Conservation (phyloP, 805 yeast species). For the Metschnikowia similis region DNA sequence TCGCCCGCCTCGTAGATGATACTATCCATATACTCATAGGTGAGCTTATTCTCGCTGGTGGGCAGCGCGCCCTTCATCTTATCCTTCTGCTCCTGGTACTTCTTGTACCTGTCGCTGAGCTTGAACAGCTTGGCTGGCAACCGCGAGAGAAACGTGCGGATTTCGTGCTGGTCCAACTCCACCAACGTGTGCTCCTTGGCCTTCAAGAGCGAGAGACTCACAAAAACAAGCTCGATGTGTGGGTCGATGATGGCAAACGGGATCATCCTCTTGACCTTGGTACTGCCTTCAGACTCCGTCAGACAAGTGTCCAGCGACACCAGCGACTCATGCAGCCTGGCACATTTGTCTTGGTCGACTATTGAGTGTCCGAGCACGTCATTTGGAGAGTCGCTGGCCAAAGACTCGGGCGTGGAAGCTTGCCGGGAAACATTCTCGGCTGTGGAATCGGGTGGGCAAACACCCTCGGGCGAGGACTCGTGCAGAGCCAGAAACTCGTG, state of each 20-base stretch:
- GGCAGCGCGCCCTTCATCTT: constrained; percentile 17
- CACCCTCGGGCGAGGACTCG: too few species aligned
- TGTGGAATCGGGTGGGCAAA: too few species aligned
- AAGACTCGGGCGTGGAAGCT: neutral
- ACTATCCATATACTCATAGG: constrained; percentile 61
- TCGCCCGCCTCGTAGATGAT: constrained; percentile 78
- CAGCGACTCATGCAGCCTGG: neutral
- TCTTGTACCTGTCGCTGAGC: constrained; percentile 30
- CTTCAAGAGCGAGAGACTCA: constrained; percentile 73
- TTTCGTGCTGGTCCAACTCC: constrained; percentile 89
- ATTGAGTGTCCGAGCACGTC: constrained; percentile 30
- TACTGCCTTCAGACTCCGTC: constrained; percentile 7
- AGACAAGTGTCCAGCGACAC: constrained; percentile 4
- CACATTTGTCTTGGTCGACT: constrained; percentile 5
- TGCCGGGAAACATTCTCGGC: too few species aligned
- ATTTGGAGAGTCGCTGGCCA: constrained; percentile 23
- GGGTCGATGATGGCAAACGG: constrained; percentile 66
- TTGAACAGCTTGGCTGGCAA: constrained; percentile 45
- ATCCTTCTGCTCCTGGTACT: constrained; percentile 23
- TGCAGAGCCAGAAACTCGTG: neutral
- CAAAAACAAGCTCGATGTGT: constrained; percentile 71
- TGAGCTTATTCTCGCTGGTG: constrained; percentile 8
- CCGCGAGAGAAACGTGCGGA: constrained; percentile 68
- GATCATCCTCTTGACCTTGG: constrained; percentile 18
- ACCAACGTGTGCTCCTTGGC: constrained; percentile 72